Conservation (phyloP, 164 flowering plant genomes). For the Nelumbo lutea region DNA sequence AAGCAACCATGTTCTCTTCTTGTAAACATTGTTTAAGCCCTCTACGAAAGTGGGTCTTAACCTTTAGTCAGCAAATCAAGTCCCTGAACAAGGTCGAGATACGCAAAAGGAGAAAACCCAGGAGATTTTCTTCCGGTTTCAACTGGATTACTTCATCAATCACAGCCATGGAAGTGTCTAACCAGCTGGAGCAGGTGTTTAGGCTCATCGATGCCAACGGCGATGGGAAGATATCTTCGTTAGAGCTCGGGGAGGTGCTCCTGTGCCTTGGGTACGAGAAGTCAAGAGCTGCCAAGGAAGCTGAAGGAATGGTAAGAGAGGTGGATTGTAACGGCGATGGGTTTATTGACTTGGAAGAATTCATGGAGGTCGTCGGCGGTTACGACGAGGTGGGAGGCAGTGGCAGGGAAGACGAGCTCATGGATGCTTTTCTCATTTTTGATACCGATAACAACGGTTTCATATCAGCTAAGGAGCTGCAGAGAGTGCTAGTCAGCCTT, state of each 20-base stretch:
- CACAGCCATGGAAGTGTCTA: slow-evolving; percentile 39
- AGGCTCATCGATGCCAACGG: slow-evolving; percentile 60
- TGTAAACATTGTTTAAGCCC: slow-evolving; percentile 16
- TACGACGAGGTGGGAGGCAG: neutral
- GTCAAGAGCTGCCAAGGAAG: slow-evolving; percentile 38
- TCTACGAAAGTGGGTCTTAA: slow-evolving; percentile 17
- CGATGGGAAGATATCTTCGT: slow-evolving; percentile 57
- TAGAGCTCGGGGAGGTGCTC: slow-evolving; percentile 50
- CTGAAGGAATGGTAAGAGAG: slow-evolving; percentile 47
- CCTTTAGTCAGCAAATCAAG: slow-evolving; percentile 14
- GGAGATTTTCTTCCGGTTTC: slow-evolving; percentile 22
- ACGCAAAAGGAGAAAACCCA: slow-evolving; percentile 21
- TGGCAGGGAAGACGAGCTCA: slow-evolving; percentile 24
- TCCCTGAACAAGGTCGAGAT: slow-evolving; percentile 9
- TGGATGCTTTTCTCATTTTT: slow-evolving; percentile 57
- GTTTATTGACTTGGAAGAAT: slow-evolving; percentile 58
- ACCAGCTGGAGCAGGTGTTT: slow-evolving; percentile 56
- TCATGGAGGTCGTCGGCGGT: slow-evolving; percentile 37
- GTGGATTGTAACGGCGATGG: slow-evolving; percentile 64
- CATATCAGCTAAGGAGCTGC: slow-evolving; percentile 57
- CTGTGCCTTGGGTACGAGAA: slow-evolving; percentile 49
- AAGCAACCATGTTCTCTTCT: slow-evolving; percentile 22
- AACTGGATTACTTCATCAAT: slow-evolving; percentile 31
- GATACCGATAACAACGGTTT: slow-evolving; percentile 52
- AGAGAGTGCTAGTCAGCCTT: slow-evolving; percentile 39